phyloP scores from a whole-genome alignment of 176 grass and related monocot genomes.

The Elymus sibiricus region DNA sequence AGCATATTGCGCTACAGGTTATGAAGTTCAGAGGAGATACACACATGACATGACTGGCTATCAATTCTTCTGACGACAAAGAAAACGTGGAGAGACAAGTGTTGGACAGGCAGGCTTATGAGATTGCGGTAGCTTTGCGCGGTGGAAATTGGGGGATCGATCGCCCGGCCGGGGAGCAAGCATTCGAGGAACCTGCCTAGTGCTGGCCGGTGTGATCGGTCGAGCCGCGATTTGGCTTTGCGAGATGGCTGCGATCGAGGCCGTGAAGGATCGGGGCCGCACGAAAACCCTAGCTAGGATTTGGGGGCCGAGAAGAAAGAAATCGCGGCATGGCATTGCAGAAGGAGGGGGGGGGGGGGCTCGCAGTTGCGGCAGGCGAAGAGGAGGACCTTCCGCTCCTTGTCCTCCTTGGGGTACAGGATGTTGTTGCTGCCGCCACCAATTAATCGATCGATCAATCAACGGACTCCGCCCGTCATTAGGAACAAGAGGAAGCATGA shows the following conservation, averaged over 20 bases:
- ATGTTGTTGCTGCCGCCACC: conserved; percentile 62
- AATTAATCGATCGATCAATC: background rate
- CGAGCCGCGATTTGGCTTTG: background rate
- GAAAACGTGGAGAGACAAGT: no score
- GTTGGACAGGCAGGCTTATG: no score
- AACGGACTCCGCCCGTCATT: background rate
- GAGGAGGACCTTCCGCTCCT: conserved; percentile 35
- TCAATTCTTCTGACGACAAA: no score
- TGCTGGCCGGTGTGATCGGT: no score
- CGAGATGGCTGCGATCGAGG: no score
- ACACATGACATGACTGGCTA: no score
- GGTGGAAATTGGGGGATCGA: background rate
- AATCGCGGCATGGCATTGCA: background rate
- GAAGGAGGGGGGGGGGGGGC: background rate
- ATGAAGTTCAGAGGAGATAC: background rate
- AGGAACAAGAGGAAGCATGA: background rate
- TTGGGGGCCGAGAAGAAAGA: background rate
- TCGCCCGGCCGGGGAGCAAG: no score
- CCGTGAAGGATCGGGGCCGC: background rate
- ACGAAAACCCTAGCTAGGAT: conserved; percentile 1
- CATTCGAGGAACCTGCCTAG: no score
- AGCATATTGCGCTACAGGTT: no score
- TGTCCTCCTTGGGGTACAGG: conserved; percentile 65
- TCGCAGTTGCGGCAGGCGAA: conserved; percentile 72
- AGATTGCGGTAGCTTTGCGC: no score